A percentile compares a stretch with the other conserved stretches of the same genome.
Evolutionary conservation across 805 yeast species (phyloP).

Genomic region (Wickerhamomyces rabaulensis): DNA sequence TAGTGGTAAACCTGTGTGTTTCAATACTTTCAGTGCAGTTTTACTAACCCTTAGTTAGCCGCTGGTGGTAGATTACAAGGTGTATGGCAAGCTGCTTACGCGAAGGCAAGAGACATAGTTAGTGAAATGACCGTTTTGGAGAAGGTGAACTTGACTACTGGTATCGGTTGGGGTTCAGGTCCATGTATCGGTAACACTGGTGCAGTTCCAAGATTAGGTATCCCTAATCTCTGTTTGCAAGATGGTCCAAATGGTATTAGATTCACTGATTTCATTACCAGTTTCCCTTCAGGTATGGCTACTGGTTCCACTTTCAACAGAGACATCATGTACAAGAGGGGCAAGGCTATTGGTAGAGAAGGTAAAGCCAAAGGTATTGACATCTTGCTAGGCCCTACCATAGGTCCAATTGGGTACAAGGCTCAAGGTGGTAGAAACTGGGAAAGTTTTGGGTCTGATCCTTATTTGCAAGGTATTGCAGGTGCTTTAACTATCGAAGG

Average conservation of each 20-base stretch:
- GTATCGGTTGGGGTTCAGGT: constrained; percentile 60
- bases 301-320: constrained; percentile 54
- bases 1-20: constrained; percentile 8
- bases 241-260: constrained; percentile 62
- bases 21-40: neutral
- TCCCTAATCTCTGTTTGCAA: constrained; percentile 52
- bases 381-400: constrained; percentile 49
- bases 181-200: constrained; percentile 62
- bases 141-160: constrained; percentile 58
- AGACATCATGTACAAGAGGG: constrained; percentile 45
- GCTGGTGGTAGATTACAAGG: constrained; percentile 44
- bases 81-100: constrained; percentile 54
- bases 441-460: constrained; percentile 9
- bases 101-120: constrained; percentile 49
- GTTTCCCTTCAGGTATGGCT: constrained; percentile 56
- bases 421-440: constrained; percentile 48
- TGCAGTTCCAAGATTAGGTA: constrained; percentile 46
- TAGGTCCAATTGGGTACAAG: constrained; percentile 57
- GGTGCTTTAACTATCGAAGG: constrained; percentile 51
- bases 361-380: constrained; percentile 50
- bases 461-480: constrained; percentile 34
- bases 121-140: constrained; percentile 52
- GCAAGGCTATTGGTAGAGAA: constrained; percentile 53
- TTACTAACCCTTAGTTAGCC: constrained; percentile 14
- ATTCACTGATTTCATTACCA: constrained; percentile 49